Conservation (phyloP, 306 rosid genomes). For the Prunus mira region DNA sequence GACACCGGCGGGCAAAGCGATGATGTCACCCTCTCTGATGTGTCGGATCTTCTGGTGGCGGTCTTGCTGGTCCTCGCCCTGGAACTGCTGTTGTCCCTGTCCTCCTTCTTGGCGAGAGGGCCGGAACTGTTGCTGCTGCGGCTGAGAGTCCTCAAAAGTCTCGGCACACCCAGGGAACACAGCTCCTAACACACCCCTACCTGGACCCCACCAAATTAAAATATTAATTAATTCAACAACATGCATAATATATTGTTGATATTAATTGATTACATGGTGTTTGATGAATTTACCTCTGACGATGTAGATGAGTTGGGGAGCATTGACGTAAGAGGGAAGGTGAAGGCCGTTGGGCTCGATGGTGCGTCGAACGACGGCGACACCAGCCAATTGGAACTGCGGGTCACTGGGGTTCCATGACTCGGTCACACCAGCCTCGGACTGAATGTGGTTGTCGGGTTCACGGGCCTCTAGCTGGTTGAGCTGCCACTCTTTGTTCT, state of each 20-base stretch:
- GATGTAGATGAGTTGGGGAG: conserved; percentile 40
- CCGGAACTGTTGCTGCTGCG: neutral
- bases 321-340: conserved; percentile 43
- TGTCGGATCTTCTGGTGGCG: neutral
- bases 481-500: conserved; percentile 27
- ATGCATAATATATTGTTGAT: too few relatives aligned
- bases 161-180: conserved; percentile 42
- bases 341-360: conserved; percentile 44
- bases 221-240: neutral
- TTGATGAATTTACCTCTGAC: conserved; percentile 19
- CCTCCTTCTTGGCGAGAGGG: neutral
- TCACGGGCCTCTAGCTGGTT: conserved; percentile 35
- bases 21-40: conserved; percentile 29
- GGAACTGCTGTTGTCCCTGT: neutral
- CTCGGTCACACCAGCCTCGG: conserved; percentile 45
- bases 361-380: conserved; percentile 27
- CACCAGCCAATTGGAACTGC: conserved; percentile 41
- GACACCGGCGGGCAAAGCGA: conserved; percentile 39
- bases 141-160: conserved; percentile 37
- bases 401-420: conserved; percentile 36
- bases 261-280: too few relatives aligned
- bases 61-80: neutral
- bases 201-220: neutral
- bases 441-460: conserved; percentile 34
- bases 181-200: conserved; percentile 29